A percentile compares a stretch with the other conserved stretches of the same genome.
Evolutionary conservation across 306 rosid genomes (phyloP).

Genomic region (Hippophae tibetana): DNA sequence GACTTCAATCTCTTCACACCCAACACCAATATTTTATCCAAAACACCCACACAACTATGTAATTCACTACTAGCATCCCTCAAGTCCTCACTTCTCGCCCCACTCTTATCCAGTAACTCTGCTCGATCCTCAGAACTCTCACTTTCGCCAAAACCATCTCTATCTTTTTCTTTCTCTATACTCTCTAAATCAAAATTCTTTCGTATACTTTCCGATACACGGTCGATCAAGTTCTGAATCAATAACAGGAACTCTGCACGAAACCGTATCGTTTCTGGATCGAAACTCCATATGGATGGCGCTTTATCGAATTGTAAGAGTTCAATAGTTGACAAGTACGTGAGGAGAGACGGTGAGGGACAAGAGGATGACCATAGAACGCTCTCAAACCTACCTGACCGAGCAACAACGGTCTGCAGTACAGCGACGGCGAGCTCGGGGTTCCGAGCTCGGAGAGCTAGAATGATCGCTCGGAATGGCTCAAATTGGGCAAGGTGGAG

Average conservation of each 20-base stretch:
- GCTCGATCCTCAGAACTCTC: slow-evolving; percentile 25
- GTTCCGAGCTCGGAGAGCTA: slow-evolving; percentile 59
- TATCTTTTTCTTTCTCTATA: slow-evolving; percentile 25
- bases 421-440: slow-evolving; percentile 68
- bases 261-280: slow-evolving; percentile 55
- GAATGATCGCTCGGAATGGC: slow-evolving; percentile 68
- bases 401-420: slow-evolving; percentile 70
- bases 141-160: slow-evolving; percentile 14
- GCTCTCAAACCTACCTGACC: slow-evolving; percentile 62
- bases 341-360: slow-evolving; percentile 66
- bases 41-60: slow-evolving; percentile 35
- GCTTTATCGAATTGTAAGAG: slow-evolving; percentile 58
- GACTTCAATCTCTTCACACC: slow-evolving; percentile 64
- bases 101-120: slow-evolving; percentile 19
- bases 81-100: slow-evolving; percentile 16
- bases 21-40: slow-evolving; percentile 55
- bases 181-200: slow-evolving; percentile 28
- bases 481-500: slow-evolving; percentile 78
- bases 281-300: slow-evolving; percentile 62
- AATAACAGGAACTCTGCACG: slow-evolving; percentile 71
- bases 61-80: slow-evolving; percentile 22
- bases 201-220: slow-evolving; percentile 27
- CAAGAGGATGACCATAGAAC: slow-evolving; percentile 66
- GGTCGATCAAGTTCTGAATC: slow-evolving; percentile 67
- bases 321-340: slow-evolving; percentile 68